These are phyloP conservation scores for Chamaecrista fasciculata DNA, from an alignment of 306 rosid genomes.

Conservation along the genomic window DNA sequence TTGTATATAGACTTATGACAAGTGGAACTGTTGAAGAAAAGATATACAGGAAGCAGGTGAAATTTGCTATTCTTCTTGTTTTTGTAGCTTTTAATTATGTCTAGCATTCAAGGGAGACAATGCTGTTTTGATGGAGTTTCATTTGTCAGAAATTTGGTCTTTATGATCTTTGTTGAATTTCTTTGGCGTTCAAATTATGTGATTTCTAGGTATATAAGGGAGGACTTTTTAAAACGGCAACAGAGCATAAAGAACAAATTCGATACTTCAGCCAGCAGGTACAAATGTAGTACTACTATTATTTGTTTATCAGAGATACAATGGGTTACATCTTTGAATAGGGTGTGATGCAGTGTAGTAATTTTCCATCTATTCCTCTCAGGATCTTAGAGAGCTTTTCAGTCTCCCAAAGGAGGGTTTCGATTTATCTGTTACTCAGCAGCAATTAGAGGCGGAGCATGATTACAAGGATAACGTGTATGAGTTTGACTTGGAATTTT, in stretches of 20 bases:
- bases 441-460: slow-evolving; percentile 82
- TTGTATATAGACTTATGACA: slow-evolving; percentile 92
- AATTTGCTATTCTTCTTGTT: not conserved
- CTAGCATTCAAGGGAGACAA: not conserved
- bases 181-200: slow-evolving; percentile 23
- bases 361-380: slow-evolving; percentile 25
- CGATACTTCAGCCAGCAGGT: slow-evolving; percentile 97
- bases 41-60: slow-evolving; percentile 91
- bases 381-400: slow-evolving; percentile 93
- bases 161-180: not conserved
- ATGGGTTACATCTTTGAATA: not conserved
- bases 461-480: slow-evolving; percentile 66
- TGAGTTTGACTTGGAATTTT: slow-evolving; percentile 5
- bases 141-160: not conserved
- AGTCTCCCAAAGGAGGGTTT: slow-evolving; percentile 90
- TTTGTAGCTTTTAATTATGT: not conserved
- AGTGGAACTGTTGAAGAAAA: slow-evolving; percentile 97
- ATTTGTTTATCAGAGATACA: slow-evolving; percentile 2
- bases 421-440: slow-evolving; percentile 86
- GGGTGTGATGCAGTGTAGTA: slow-evolving; percentile 2
- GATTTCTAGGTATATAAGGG: slow-evolving; percentile 71
- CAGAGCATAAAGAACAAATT: slow-evolving; percentile 91
- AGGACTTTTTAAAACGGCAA: slow-evolving; percentile 85
- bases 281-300: slow-evolving; percentile 9
- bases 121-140: slow-evolving; percentile 5